phyloP scores from a whole-genome alignment of 495 filamentous ascomycete species.

The Penicilliopsis zonata region DNA sequence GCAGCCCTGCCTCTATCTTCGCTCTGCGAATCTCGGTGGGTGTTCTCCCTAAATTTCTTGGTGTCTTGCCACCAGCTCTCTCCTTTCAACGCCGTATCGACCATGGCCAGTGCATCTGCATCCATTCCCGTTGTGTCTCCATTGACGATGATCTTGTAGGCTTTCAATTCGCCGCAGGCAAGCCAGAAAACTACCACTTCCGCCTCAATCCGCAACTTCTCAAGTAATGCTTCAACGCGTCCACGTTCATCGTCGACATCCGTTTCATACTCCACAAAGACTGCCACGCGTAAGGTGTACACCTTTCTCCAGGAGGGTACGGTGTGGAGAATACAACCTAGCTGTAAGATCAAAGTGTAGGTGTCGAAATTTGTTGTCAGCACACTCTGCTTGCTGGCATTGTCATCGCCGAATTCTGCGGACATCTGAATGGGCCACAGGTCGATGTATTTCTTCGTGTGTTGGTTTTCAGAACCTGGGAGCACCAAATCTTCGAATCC shows the following conservation, averaged over 20 bases:
- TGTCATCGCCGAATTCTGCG: conserved; percentile 59
- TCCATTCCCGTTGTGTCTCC: conserved; percentile 33
- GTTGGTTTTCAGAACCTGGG: conserved; percentile 40
- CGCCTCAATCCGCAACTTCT: conserved; percentile 72
- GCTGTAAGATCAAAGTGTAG: conserved; percentile 76
- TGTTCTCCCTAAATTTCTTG: conserved; percentile 40
- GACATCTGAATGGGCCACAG: conserved; percentile 83
- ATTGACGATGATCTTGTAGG: conserved; percentile 71
- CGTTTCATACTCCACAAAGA: conserved; percentile 83
- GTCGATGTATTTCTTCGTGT: conserved; percentile 71
- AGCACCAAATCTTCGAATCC: conserved; percentile 70
- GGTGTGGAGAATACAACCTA: conserved; percentile 74
- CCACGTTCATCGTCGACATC: conserved; percentile 71
- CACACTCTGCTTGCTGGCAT: conserved; percentile 48
- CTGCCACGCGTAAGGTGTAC: conserved; percentile 62
- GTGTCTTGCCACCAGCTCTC: conserved; percentile 81
- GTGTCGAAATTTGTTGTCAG: conserved; percentile 88
- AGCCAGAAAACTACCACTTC: conserved; percentile 74
- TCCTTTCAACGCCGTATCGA: conserved; percentile 48
- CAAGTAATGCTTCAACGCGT: conserved; percentile 61
- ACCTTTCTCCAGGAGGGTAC: conserved; percentile 73
- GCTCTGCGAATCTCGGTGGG: conserved; percentile 8
- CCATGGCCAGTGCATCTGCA: conserved; percentile 34
- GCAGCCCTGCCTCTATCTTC: conserved; percentile 9
- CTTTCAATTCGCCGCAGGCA: conserved; percentile 56